phyloP scores from a whole-genome alignment of 2,329 filamentous ascomycete genomes.

The Penicillium hesseltinei region DNA sequence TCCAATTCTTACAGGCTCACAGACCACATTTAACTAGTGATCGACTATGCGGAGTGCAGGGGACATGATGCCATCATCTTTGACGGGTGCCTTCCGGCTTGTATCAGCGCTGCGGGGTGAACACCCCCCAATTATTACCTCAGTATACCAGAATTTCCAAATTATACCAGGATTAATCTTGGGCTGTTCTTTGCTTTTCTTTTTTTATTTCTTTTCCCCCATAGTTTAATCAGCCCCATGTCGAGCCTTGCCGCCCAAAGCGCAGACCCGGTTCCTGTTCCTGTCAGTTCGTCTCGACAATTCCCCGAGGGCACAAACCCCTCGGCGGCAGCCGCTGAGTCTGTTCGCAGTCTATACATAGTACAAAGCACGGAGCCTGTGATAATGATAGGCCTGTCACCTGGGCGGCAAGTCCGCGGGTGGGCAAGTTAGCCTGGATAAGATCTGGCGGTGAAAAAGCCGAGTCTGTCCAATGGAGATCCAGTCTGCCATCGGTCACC shows the following conservation, averaged over 20 bases:
- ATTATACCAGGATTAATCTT: background rate
- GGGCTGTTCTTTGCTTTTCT: background rate
- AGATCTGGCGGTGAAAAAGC: constrained; percentile 23
- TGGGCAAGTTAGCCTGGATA: constrained; percentile 5
- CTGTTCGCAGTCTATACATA: constrained; percentile 21
- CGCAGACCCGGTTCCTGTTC: constrained; percentile 1
- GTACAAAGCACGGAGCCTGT: background rate
- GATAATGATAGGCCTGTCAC: constrained; percentile 18
- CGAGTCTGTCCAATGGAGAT: constrained; percentile 20
- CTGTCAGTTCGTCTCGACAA: background rate
- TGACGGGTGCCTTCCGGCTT: background rate
- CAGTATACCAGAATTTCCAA: background rate
- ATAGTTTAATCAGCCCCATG: background rate
- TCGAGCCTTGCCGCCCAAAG: constrained; percentile 5
- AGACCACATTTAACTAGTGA: constrained; percentile 9
- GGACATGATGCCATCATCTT: constrained; percentile 6
- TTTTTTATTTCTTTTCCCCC: background rate
- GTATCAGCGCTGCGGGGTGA: background rate
- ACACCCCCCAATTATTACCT: background rate
- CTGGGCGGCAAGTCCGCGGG: constrained; percentile 9
- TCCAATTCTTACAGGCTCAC: background rate
- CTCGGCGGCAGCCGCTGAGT: constrained; percentile 10
- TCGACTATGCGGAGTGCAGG: constrained; percentile 8
- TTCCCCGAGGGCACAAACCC: constrained; percentile 6
- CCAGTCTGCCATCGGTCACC: constrained; percentile 3